Evolutionary conservation across 129 eudicot genomes (phyloP).

Genomic region (sunflower (Helianthus annuus)): DNA sequence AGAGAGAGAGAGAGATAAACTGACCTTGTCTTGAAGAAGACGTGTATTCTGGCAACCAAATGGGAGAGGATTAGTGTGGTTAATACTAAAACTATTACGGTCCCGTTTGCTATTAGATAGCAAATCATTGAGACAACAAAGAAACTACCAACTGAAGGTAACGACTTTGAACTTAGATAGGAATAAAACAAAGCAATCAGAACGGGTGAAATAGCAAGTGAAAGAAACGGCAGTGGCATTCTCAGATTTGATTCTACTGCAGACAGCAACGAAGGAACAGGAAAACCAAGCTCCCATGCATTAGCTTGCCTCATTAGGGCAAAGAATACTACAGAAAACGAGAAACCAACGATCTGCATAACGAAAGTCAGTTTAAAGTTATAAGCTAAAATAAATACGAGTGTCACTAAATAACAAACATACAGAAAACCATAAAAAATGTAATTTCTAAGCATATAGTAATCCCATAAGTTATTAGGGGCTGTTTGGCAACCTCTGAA

Average conservation of each 20-base stretch:
- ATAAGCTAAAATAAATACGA: slow-evolving; percentile 16
- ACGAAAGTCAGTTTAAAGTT: slow-evolving; percentile 14
- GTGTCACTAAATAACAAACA: slow-evolving; percentile 5
- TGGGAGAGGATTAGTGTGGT: slow-evolving; percentile 58
- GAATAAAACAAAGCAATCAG: slow-evolving; percentile 61
- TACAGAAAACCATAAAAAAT: not conserved
- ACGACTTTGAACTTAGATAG: slow-evolving; percentile 40
- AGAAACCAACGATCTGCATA: slow-evolving; percentile 82
- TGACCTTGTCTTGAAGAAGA: slow-evolving; percentile 70
- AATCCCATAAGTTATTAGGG: too few relatives aligned
- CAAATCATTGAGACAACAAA: slow-evolving; percentile 65
- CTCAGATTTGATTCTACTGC: slow-evolving; percentile 80
- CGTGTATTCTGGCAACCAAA: slow-evolving; percentile 61
- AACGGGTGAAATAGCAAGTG: slow-evolving; percentile 53
- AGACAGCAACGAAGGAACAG: slow-evolving; percentile 78
- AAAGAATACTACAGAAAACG: slow-evolving; percentile 73
- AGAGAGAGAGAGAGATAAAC: slow-evolving; percentile 33
- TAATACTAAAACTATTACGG: slow-evolving; percentile 44
- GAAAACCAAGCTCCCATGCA: slow-evolving; percentile 89
- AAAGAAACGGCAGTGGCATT: slow-evolving; percentile 65
- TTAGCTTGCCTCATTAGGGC: slow-evolving; percentile 95
- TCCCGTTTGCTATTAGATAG: slow-evolving; percentile 78
- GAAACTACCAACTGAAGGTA: slow-evolving; percentile 65
- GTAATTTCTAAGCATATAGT: slow-evolving; percentile 12
- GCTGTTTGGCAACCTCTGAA: too few relatives aligned